phyloP scores from a whole-genome alignment of 371 early-diverging fungal species.

The Rhizopus microsporus region DNA sequence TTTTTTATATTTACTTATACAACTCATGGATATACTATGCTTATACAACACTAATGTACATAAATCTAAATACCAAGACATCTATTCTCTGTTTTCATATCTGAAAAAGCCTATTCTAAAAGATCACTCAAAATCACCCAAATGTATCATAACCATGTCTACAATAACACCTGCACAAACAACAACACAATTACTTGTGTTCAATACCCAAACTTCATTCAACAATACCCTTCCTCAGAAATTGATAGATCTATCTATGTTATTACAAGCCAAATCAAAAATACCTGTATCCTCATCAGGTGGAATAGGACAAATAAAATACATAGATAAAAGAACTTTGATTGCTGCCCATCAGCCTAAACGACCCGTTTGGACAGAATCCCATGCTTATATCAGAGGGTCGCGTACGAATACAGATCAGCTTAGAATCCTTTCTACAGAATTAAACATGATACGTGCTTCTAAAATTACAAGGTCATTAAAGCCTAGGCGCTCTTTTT shows the following conservation, averaged over 20 bases:
- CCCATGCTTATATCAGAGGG: slow-evolving; percentile 24
- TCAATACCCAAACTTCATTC: slow-evolving; percentile 8
- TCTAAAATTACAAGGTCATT: slow-evolving; percentile 23
- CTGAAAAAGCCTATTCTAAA: neutral
- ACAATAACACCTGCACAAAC: slow-evolving; percentile 23
- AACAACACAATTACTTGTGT: slow-evolving; percentile 20
- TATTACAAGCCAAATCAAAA: slow-evolving; percentile 16
- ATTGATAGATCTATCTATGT: slow-evolving; percentile 10
- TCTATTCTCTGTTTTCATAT: slow-evolving; percentile 10
- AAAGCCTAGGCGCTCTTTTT: slow-evolving; percentile 20
- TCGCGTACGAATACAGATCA: slow-evolving; percentile 15
- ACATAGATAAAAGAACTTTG: slow-evolving; percentile 9
- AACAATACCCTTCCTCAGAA: slow-evolving; percentile 11
- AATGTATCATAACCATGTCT: slow-evolving; percentile 11
- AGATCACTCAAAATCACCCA: neutral
- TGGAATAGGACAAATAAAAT: slow-evolving; percentile 10
- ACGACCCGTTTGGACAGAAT: slow-evolving; percentile 22
- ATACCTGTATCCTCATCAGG: slow-evolving; percentile 10
- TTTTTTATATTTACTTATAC: neutral
- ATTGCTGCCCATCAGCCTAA: slow-evolving; percentile 17
- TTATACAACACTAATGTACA: slow-evolving; percentile 18
- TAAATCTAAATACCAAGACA: slow-evolving; percentile 12
- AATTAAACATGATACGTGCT: slow-evolving; percentile 27
- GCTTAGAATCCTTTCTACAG: slow-evolving; percentile 18
- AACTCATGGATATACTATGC: slow-evolving; percentile 15